These are phyloP conservation scores for Rhizoclosmatium sp. DNA, from an alignment of 192 early-diverging fungal genomes.

Conservation along the genomic window DNA sequence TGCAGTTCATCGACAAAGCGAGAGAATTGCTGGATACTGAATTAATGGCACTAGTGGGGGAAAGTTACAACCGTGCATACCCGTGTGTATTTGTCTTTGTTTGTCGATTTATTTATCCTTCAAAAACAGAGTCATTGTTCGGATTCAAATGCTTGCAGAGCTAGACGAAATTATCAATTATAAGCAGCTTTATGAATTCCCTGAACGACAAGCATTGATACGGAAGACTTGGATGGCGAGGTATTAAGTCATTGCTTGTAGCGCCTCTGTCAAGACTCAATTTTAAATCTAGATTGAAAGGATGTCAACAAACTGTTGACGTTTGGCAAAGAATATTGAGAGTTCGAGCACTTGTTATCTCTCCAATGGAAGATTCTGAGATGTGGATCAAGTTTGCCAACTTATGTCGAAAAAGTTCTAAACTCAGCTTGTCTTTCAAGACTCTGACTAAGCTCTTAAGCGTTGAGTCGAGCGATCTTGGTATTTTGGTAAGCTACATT, in stretches of 20 bases:
- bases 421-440: conserved; percentile 81
- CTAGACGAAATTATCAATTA: conserved; percentile 96
- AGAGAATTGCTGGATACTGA: conserved; percentile 85
- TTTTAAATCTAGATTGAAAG: conserved; percentile 69
- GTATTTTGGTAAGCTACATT: conserved; percentile 39
- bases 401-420: conserved; percentile 87
- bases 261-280: background rate
- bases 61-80: conserved; percentile 95
- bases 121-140: conserved; percentile 72
- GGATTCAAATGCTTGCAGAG: conserved; percentile 97
- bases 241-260: conserved; percentile 21
- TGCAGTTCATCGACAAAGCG: conserved; percentile 78
- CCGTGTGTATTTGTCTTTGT: conserved; percentile 47
- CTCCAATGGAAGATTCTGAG: conserved; percentile 92
- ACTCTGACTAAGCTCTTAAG: conserved; percentile 76
- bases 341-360: conserved; percentile 86
- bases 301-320: conserved; percentile 91
- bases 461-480: conserved; percentile 62
- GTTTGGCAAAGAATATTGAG: conserved; percentile 93
- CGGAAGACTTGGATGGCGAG: conserved; percentile 85
- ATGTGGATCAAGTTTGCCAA: conserved; percentile 97
- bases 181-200: conserved; percentile 82
- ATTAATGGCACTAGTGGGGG: conserved; percentile 84
- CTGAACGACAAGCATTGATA: conserved; percentile 76
- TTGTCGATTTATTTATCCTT: background rate